phyloP scores from a whole-genome alignment of 192 early-diverging fungal genomes.

The Coemansia sp. region DNA sequence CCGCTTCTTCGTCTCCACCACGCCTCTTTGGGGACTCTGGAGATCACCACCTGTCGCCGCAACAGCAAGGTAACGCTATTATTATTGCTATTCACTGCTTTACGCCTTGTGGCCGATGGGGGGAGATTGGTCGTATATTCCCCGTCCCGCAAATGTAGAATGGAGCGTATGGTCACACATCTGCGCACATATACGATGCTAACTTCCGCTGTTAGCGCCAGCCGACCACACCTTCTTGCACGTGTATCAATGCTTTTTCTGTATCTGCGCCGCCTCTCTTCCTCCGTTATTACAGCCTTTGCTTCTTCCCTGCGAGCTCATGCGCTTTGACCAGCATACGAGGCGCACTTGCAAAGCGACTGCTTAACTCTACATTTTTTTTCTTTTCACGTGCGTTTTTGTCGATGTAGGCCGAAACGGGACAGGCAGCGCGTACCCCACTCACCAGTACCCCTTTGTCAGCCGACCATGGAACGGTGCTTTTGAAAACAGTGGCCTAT shows the following conservation, averaged over 20 bases:
- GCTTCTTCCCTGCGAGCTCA: not conserved
- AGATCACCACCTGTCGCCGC: constrained; percentile 15
- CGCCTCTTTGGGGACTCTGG: constrained; percentile 33
- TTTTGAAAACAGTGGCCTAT: constrained; percentile 41
- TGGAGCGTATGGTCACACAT: no score
- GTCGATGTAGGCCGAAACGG: constrained; percentile 35
- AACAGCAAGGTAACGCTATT: constrained; percentile 17
- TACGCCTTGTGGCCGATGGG: not conserved
- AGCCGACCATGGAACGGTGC: constrained; percentile 49
- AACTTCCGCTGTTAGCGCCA: not conserved
- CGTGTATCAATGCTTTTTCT: no score
- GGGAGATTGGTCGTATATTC: no score
- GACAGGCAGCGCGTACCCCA: constrained; percentile 39
- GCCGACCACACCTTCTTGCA: no score
- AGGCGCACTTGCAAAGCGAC: constrained; percentile 14
- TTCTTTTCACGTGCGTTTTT: not conserved
- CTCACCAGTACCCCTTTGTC: constrained; percentile 43
- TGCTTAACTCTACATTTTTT: not conserved
- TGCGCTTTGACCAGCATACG: constrained; percentile 10
- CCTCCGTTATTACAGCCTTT: not conserved
- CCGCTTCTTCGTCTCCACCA: constrained; percentile 7
- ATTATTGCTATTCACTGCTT: not conserved
- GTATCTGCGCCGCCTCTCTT: not conserved
- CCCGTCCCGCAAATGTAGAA: no score
- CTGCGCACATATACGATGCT: no score